A percentile compares a stretch with the other conserved stretches of the same genome.
phyloP scores from a whole-genome alignment of 345 rosid genomes.

The Microthlaspi erraticum region DNA sequence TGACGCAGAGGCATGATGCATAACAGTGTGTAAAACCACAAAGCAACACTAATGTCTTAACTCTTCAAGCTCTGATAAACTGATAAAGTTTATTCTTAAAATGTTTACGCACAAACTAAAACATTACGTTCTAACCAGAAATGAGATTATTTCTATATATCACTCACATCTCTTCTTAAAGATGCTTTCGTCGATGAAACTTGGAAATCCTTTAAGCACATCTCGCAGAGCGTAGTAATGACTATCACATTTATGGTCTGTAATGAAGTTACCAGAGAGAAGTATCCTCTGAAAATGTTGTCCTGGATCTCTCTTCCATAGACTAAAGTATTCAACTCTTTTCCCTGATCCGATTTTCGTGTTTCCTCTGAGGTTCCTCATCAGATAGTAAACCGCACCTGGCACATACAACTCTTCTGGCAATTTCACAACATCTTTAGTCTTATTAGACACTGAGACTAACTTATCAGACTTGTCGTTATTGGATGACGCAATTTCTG shows the following conservation, averaged over 20 bases:
- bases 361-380: conserved; percentile 55
- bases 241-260: conserved; percentile 90
- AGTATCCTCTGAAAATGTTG: conserved; percentile 89
- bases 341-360: conserved; percentile 33
- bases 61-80: background rate
- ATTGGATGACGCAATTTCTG: conserved; percentile 46
- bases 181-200: conserved; percentile 50
- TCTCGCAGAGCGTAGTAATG: conserved; percentile 87
- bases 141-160: background rate
- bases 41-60: conserved; percentile 11
- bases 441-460: conserved; percentile 29
- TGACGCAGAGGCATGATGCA: conserved; percentile 12
- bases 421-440: conserved; percentile 25
- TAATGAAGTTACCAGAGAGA: conserved; percentile 77
- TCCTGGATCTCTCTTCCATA: conserved; percentile 84
- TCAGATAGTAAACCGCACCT: conserved; percentile 75
- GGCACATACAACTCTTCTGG: conserved; percentile 82
- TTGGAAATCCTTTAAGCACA: conserved; percentile 79
- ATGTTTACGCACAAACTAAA: conserved; percentile 24
- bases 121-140: conserved; percentile 9
- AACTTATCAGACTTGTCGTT: conserved; percentile 26
- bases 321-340: conserved; percentile 60
- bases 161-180: conserved; percentile 43
- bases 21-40: conserved; percentile 3
- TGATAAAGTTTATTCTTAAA: conserved; percentile 14